Evolutionary conservation across 352 stramenopile genomes (phyloP).

Genomic region (Phytopythium helicoides): DNA sequence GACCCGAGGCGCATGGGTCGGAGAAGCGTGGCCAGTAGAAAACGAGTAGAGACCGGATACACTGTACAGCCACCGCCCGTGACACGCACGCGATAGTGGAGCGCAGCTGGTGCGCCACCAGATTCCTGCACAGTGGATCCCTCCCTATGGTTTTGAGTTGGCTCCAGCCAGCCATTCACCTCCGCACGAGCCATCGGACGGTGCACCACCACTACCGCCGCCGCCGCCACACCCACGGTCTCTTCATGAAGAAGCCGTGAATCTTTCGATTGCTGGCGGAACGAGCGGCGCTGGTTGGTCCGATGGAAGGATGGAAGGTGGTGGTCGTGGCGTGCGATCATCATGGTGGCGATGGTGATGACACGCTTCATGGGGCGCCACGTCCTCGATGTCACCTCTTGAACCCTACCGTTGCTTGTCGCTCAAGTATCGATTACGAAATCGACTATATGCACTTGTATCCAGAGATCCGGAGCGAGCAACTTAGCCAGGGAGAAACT

Average conservation of each 20-base stretch:
- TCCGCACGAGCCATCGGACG: neutral
- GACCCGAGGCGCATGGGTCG: too few relatives aligned
- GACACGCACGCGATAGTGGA: neutral
- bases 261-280: neutral
- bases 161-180: too few relatives aligned
- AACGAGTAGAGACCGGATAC: neutral
- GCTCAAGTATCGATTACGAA: neutral
- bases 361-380: conserved; percentile 2
- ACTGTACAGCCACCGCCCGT: neutral
- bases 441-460: neutral
- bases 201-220: too few relatives aligned
- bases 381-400: conserved; percentile 3
- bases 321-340: too few relatives aligned
- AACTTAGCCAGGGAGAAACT: neutral
- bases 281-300: neutral
- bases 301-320: too few relatives aligned
- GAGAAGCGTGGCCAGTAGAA: neutral
- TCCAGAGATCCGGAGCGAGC: neutral
- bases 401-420: neutral
- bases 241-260: too few relatives aligned
- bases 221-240: too few relatives aligned
- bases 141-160: too few relatives aligned
- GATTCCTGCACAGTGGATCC: too few relatives aligned
- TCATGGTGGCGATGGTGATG: neutral
- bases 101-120: too few relatives aligned